These are phyloP conservation scores for Epichloe sp. DNA, from an alignment of 2,329 filamentous ascomycete species.

Conservation along the genomic window DNA sequence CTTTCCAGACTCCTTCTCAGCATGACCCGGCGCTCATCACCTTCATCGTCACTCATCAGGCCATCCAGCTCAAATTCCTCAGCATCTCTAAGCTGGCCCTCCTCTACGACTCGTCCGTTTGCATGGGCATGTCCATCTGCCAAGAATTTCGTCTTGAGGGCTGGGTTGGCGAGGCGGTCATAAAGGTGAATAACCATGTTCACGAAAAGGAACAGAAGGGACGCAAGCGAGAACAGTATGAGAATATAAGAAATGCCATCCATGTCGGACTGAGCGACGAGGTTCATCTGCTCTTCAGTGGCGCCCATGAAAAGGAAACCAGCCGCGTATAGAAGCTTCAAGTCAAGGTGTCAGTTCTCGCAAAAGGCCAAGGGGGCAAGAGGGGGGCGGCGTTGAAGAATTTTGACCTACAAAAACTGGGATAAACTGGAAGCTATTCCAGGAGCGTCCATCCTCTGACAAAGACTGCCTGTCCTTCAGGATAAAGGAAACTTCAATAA, in stretches of 20 bases:
- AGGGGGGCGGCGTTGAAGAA: neutral
- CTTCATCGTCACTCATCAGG: slow-evolving; percentile 79
- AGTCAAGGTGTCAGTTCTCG: neutral
- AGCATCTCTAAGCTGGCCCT: slow-evolving; percentile 57
- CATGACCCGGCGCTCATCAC: slow-evolving; percentile 34
- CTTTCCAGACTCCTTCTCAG: slow-evolving; percentile 20
- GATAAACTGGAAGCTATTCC: slow-evolving; percentile 47
- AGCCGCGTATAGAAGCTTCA: slow-evolving; percentile 72
- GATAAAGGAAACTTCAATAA: slow-evolving; percentile 86
- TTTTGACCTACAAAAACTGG: slow-evolving; percentile 40
- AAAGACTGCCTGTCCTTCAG: slow-evolving; percentile 57
- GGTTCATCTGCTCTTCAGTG: slow-evolving; percentile 86
- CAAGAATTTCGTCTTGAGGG: slow-evolving; percentile 22
- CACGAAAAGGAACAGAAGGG: slow-evolving; percentile 80
- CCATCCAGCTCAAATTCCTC: slow-evolving; percentile 92
- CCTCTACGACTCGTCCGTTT: slow-evolving; percentile 27
- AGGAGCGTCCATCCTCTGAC: slow-evolving; percentile 53
- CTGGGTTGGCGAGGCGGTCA: slow-evolving; percentile 42
- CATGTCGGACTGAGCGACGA: slow-evolving; percentile 60
- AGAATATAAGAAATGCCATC: slow-evolving; percentile 88
- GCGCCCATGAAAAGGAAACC: slow-evolving; percentile 97
- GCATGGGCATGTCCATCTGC: slow-evolving; percentile 21
- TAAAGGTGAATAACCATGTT: slow-evolving; percentile 80
- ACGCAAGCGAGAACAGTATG: slow-evolving; percentile 81
- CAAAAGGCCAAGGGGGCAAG: neutral